Evolutionary conservation across 306 rosid species (phyloP).

Genomic region (Cyamopsis tetragonoloba): DNA sequence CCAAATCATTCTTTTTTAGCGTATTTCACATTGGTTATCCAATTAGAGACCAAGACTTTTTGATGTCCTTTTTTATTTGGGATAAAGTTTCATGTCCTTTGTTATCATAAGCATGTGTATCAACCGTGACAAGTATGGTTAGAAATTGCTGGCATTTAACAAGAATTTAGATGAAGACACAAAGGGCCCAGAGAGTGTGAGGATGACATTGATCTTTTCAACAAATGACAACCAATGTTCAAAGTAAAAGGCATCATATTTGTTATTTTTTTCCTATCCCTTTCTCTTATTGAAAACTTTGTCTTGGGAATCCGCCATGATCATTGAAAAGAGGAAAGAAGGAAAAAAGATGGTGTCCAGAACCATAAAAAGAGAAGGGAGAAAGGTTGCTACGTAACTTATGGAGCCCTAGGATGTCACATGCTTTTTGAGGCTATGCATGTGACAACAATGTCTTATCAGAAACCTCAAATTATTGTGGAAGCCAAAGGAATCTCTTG

Average conservation of each 20-base stretch:
- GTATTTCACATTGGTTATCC: too few relatives aligned
- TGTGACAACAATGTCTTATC: slow-evolving; percentile 28
- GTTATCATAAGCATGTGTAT: background rate
- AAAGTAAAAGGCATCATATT: slow-evolving; percentile 32
- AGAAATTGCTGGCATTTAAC: background rate
- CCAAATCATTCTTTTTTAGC: too few relatives aligned
- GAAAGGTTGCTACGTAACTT: slow-evolving; percentile 23
- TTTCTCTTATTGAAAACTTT: slow-evolving; percentile 34
- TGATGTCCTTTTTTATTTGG: too few relatives aligned
- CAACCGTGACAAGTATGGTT: background rate
- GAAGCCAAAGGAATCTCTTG: slow-evolving; percentile 26
- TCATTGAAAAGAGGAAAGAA: slow-evolving; percentile 31
- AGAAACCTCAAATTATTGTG: slow-evolving; percentile 34
- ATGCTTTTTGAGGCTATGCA: slow-evolving; percentile 23
- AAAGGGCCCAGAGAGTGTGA: slow-evolving; percentile 25
- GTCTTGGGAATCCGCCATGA: slow-evolving; percentile 29
- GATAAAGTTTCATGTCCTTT: too few relatives aligned
- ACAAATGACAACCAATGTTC: slow-evolving; percentile 23
- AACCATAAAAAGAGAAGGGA: slow-evolving; percentile 1
- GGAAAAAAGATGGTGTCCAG: slow-evolving; percentile 21
- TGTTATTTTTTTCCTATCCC: slow-evolving; percentile 1
- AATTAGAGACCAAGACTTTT: too few relatives aligned
- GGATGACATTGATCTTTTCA: slow-evolving; percentile 21
- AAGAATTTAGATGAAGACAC: slow-evolving; percentile 31
- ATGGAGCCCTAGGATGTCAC: slow-evolving; percentile 23